phyloP scores from a whole-genome alignment of 2,329 filamentous ascomycete species.

The Pseudogymnoascus sp. region DNA sequence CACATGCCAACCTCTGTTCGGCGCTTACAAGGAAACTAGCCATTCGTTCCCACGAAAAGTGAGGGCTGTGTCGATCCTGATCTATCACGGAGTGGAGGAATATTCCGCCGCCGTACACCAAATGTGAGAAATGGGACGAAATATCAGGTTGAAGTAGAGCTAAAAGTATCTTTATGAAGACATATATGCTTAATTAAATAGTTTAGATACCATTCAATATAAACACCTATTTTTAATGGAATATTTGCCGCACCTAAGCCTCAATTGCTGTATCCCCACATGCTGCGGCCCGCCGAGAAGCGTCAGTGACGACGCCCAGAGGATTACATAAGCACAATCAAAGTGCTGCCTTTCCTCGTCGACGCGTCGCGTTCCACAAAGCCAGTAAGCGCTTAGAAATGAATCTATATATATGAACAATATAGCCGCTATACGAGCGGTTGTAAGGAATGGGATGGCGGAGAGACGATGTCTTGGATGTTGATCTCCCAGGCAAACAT shows the following conservation, averaged over 20 bases:
- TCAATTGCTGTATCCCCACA: not conserved
- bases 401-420: not conserved
- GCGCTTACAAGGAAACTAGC: not conserved
- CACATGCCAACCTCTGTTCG: not conserved
- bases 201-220: not conserved
- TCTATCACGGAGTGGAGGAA: not conserved
- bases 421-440: constrained; percentile 1
- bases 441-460: not conserved
- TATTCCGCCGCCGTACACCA: not conserved
- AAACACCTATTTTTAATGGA: not conserved
- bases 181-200: not conserved
- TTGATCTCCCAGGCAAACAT: not conserved
- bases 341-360: not conserved
- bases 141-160: not conserved
- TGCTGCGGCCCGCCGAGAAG: not conserved
- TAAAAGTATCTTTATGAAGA: not conserved
- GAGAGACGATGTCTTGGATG: not conserved
- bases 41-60: not conserved
- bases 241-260: not conserved
- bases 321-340: not conserved
- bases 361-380: not conserved
- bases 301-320: not conserved
- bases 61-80: not conserved
- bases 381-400: not conserved
- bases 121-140: not conserved